Conservation (phyloP, 2,329 filamentous ascomycete species). For the Chaetoscypha palmicola region DNA sequence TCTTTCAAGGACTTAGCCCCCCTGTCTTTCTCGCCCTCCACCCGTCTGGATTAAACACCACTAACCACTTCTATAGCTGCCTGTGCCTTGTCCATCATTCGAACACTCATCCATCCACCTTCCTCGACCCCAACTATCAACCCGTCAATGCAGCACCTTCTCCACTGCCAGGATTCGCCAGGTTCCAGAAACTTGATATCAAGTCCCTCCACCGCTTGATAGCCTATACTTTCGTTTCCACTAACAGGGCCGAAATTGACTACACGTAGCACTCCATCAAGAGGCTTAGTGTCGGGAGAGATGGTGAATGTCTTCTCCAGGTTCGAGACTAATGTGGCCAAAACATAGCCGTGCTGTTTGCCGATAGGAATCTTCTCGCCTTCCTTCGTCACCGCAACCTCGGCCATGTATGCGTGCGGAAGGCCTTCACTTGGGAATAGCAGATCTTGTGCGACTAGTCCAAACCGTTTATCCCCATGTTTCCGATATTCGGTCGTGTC, state of each 20-base stretch:
- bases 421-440: constrained; percentile 47
- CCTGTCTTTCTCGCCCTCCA: no score
- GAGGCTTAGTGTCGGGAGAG: constrained; percentile 61
- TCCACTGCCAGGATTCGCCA: constrained; percentile 60
- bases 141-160: constrained; percentile 86
- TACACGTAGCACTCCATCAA: constrained; percentile 65
- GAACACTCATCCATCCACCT: constrained; percentile 65
- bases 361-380: constrained; percentile 29
- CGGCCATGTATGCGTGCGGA: constrained; percentile 51
- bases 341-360: constrained; percentile 64
- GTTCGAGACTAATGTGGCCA: constrained; percentile 70
- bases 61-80: constrained; percentile 25
- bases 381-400: constrained; percentile 35
- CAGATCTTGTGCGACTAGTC: constrained; percentile 73
- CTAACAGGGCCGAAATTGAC: constrained; percentile 66
- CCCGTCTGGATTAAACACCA: no score
- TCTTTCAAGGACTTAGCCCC: no score
- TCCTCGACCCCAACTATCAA: constrained; percentile 69
- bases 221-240: constrained; percentile 57
- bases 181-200: constrained; percentile 64
- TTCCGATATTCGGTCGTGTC: constrained; percentile 76
- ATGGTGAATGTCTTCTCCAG: constrained; percentile 78
- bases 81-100: constrained; percentile 35
- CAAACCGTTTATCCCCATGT: constrained; percentile 71
- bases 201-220: constrained; percentile 63